phyloP scores from a whole-genome alignment of 495 filamentous ascomycete species.

The Aspergillus campestris region DNA sequence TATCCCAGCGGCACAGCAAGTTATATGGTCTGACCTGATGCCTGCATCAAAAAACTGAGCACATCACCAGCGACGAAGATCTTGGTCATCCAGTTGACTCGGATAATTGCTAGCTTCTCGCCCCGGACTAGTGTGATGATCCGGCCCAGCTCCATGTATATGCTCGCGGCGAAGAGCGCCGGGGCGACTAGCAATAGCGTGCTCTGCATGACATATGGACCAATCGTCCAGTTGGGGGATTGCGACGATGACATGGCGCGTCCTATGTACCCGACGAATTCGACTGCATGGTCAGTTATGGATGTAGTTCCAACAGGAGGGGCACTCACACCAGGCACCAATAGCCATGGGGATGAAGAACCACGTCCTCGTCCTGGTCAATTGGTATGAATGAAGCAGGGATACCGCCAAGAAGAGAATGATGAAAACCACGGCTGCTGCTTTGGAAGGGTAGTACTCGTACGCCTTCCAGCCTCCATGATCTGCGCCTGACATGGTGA shows the following conservation, averaged over 20 bases:
- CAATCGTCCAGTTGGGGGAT: slow-evolving; percentile 15
- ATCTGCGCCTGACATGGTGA: slow-evolving; percentile 5
- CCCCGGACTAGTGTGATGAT: slow-evolving; percentile 34
- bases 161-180: slow-evolving; percentile 43
- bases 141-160: slow-evolving; percentile 49
- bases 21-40: slow-evolving; percentile 13
- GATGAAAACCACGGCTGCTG: slow-evolving; percentile 39
- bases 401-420: slow-evolving; percentile 37
- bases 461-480: slow-evolving; percentile 23
- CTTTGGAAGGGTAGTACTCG: slow-evolving; percentile 41
- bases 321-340: slow-evolving; percentile 41
- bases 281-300: slow-evolving; percentile 14
- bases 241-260: slow-evolving; percentile 24
- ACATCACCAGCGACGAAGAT: slow-evolving; percentile 30
- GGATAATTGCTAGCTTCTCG: slow-evolving; percentile 29
- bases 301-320: not conserved
- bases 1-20: not conserved
- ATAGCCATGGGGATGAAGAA: slow-evolving; percentile 47
- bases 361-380: slow-evolving; percentile 33
- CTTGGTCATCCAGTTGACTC: slow-evolving; percentile 38
- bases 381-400: slow-evolving; percentile 28
- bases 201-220: slow-evolving; percentile 40
- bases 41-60: slow-evolving; percentile 32
- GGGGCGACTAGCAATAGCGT: slow-evolving; percentile 41
- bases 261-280: slow-evolving; percentile 31